phyloP scores from a whole-genome alignment of 129 eudicot species.

The Centrapalus pauciflorus region DNA sequence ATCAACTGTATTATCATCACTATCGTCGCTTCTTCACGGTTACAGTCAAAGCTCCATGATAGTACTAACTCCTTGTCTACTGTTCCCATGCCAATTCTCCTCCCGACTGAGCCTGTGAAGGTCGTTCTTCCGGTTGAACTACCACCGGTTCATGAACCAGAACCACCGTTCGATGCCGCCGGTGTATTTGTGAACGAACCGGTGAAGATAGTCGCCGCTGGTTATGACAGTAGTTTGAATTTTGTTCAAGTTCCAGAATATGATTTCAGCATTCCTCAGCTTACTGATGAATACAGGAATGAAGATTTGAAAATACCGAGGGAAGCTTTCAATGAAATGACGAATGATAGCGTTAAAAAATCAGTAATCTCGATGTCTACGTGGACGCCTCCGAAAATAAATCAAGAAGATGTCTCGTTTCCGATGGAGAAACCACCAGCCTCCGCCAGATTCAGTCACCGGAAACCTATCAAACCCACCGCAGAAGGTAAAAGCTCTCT shows the following conservation, averaged over 20 bases:
- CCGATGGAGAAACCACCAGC: constrained; percentile 48
- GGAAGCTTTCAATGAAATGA: constrained; percentile 27
- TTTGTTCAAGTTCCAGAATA: constrained; percentile 9
- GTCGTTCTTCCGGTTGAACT: constrained; percentile 12
- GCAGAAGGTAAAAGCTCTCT: constrained; percentile 47
- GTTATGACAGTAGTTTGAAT: not conserved
- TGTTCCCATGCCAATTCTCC: not conserved
- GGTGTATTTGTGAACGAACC: not conserved
- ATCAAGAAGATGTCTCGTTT: constrained; percentile 12
- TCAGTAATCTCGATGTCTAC: constrained; percentile 27
- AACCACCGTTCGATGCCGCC: constrained; percentile 13
- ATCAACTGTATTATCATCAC: constrained; percentile 75
- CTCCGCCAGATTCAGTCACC: constrained; percentile 59
- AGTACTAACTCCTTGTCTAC: not conserved
- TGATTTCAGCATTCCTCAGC: not conserved
- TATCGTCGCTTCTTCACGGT: constrained; percentile 73
- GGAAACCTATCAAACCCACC: constrained; percentile 44
- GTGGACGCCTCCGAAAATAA: constrained; percentile 7
- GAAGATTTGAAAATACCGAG: constrained; percentile 15
- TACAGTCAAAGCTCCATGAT: constrained; percentile 35
- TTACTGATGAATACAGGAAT: constrained; percentile 4
- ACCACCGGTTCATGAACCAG: constrained; percentile 6
- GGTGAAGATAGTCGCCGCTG: not conserved
- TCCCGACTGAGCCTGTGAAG: constrained; percentile 22
- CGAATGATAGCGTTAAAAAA: constrained; percentile 30